These are phyloP conservation scores for Blepharisma stoltei DNA, from an alignment of 73 alveolate genomes.

Conservation along the genomic window DNA sequence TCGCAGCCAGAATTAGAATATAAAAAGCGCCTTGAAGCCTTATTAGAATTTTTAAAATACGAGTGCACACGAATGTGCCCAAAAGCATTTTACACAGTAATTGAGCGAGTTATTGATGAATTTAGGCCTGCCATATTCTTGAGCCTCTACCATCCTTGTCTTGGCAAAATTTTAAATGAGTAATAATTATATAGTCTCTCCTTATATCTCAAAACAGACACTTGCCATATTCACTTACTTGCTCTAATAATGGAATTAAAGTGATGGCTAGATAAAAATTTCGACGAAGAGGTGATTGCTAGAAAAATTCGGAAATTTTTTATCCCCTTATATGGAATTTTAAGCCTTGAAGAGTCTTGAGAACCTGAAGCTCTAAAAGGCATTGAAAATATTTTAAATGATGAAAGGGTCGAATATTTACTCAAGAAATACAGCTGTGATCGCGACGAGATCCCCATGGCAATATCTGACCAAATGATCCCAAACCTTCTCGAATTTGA, in stretches of 20 bases:
- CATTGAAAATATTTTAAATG: not conserved
- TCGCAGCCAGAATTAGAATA: conserved; percentile 2
- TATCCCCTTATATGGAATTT: not conserved
- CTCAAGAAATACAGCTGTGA: conserved; percentile 2
- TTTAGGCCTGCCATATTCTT: conserved; percentile 17
- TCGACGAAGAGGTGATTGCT: not conserved
- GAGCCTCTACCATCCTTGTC: conserved; percentile 1
- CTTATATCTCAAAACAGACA: conserved; percentile 8
- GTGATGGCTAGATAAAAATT: not conserved
- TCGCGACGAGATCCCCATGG: not conserved
- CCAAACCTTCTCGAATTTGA: not conserved
- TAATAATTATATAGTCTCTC: not conserved
- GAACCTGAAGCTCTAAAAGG: conserved; percentile 25
- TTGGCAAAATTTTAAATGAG: not conserved
- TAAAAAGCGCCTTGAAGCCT: not conserved
- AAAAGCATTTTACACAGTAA: not conserved
- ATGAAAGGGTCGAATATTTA: not conserved
- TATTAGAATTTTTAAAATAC: not conserved
- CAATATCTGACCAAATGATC: not conserved
- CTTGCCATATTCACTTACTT: conserved; percentile 14
- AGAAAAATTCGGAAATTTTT: not conserved
- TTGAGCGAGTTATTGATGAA: conserved; percentile 8
- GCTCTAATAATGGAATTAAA: not conserved
- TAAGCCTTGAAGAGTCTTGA: not conserved
- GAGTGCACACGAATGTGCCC: not conserved